Percentiles rank a stretch among this genome's conserved stretches.
These are phyloP conservation scores for Beta lomatogona DNA, from an alignment of 179 eudicot species.

Conservation along the genomic window DNA sequence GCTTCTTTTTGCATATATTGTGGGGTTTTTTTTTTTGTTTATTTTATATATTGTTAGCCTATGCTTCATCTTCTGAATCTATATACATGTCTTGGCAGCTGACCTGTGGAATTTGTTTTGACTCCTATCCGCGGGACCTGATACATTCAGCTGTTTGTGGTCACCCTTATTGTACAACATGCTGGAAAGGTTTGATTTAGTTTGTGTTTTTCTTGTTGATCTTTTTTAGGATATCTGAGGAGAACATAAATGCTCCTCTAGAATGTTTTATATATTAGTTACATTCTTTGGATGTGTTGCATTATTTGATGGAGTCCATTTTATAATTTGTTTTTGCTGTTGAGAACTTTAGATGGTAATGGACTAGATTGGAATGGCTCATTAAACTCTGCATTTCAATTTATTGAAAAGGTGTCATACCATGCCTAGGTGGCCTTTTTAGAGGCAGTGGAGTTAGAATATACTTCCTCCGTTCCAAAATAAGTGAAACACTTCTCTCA, in stretches of 20 bases:
- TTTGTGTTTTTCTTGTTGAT: not conserved
- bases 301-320: not conserved
- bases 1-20: not conserved
- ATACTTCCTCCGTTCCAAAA: too few relatives aligned
- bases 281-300: not conserved
- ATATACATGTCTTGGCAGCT: slow-evolving; percentile 39
- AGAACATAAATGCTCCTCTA: not conserved
- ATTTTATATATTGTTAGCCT: too few relatives aligned
- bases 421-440: not conserved
- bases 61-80: not conserved
- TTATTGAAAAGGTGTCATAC: not conserved
- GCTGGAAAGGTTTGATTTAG: slow-evolving; percentile 71
- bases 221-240: not conserved
- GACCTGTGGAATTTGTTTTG: slow-evolving; percentile 83
- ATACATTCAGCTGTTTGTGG: slow-evolving; percentile 68
- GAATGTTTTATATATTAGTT: not conserved
- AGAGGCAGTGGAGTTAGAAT: not conserved
- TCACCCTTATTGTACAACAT: slow-evolving; percentile 65
- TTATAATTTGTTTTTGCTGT: not conserved
- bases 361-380: not conserved
- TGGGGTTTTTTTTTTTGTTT: not conserved
- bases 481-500: too few relatives aligned
- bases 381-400: not conserved
- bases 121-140: slow-evolving; percentile 42
- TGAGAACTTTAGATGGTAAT: too few relatives aligned